Evolutionary conservation across 768 basidiomycete genomes (phyloP).

Genomic region (Paxillus rubicundulus): DNA sequence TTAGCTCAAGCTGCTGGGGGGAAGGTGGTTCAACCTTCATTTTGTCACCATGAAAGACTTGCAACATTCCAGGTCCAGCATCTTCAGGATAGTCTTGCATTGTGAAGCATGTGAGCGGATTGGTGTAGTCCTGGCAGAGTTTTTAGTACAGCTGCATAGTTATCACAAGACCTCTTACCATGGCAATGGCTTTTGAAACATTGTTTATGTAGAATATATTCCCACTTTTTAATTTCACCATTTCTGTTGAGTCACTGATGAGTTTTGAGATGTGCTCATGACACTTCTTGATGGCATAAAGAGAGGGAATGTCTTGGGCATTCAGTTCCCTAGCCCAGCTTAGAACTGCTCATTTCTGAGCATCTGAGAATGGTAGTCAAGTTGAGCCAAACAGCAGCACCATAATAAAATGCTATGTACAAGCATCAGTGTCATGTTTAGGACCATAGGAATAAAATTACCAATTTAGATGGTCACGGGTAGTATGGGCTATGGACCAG

Average conservation of each 20-base stretch:
- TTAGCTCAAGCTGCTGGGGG: no score
- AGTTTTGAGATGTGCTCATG: no score
- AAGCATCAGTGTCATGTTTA: not conserved
- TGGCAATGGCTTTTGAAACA: conserved; percentile 8
- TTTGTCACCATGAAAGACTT: conserved; percentile 26
- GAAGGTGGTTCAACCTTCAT: conserved; percentile 8
- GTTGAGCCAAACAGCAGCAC: conserved; percentile 30
- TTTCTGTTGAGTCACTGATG: conserved; percentile 24
- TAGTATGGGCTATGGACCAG: no score
- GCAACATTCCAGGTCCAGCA: conserved; percentile 5
- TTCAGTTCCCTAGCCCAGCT: conserved; percentile 28
- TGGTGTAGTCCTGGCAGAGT: no score
- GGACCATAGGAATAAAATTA: not conserved
- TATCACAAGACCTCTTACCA: conserved; percentile 7
- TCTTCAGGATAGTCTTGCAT: conserved; percentile 15
- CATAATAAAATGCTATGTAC: conserved; percentile 24
- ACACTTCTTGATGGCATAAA: conserved; percentile 13
- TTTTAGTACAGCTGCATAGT: no score
- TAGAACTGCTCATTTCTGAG: conserved; percentile 27
- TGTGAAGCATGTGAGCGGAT: conserved; percentile 13
- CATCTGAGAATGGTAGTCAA: conserved; percentile 24
- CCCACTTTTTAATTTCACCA: conserved; percentile 16
- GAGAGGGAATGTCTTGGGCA: conserved; percentile 20
- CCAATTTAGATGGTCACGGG: not conserved
- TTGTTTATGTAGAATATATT: conserved; percentile 27